Conservation (phyloP, 225 moss, liverwort and hornwort species). For the Bryoerythrophyllum caledonicum region DNA sequence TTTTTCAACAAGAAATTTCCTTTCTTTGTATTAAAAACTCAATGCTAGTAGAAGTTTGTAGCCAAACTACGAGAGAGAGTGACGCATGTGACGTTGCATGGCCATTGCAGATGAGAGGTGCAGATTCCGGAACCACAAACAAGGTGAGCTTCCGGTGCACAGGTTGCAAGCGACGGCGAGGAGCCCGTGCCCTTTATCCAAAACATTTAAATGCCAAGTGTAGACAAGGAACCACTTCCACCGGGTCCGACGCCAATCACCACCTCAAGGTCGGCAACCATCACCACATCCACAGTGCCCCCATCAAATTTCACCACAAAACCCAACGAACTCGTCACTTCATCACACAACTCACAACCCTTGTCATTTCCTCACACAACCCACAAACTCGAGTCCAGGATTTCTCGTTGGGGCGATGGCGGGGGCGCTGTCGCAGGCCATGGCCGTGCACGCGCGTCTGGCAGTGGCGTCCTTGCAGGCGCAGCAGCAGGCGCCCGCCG, state of each 20-base stretch:
- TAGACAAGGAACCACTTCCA: neutral
- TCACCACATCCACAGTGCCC: neutral
- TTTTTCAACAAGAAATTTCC: too few relatives aligned
- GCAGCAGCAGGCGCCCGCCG: neutral
- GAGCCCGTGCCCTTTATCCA: neutral
- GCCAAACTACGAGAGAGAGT: too few relatives aligned
- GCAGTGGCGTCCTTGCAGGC: neutral
- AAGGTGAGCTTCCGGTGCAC: neutral
- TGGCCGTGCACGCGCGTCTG: constrained; percentile 27
- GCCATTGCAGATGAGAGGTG: neutral
- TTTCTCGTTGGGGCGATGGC: constrained; percentile 31
- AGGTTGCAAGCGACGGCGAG: neutral
- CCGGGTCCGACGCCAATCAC: neutral
- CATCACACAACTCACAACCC: neutral
- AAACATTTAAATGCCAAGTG: constrained; percentile 12
- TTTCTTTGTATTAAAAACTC: too few relatives aligned
- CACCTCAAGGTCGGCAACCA: neutral
- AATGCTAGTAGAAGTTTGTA: too few relatives aligned
- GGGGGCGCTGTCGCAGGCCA: constrained; percentile 42
- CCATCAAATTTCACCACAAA: neutral
- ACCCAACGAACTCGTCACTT: neutral
- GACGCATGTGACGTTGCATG: too few relatives aligned
- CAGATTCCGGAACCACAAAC: neutral
- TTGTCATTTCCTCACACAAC: neutral
- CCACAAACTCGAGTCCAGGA: neutral